Evolutionary conservation across 2,329 filamentous ascomycete genomes (phyloP), one percentile per base, ranked within the genome.

Genomic region (Cadophora luteo-olivacea): DNA sequence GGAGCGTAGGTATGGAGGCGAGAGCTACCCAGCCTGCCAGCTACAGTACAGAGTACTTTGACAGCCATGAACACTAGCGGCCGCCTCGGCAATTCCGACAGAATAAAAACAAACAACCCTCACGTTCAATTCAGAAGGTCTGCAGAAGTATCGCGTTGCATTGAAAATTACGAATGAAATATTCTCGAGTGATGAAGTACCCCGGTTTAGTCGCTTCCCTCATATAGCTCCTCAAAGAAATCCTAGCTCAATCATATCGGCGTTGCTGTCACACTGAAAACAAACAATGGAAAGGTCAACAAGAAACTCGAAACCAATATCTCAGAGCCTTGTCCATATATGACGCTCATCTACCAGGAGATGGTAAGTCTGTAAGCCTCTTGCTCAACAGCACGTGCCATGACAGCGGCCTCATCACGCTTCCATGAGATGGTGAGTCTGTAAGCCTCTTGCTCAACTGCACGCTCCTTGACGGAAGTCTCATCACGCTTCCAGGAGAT

Each of bases 281-380:
- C 36, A 25, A 49, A 5, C 45, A 14, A 41, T 24, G 41, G 19
- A 48, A 48, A 6, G 3, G 19, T 1, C 0, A 48, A 48, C 11
- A 16, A 24, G 45, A 61, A 32, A 48, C 22, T 19, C 14, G 22
- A 14, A 4, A 16, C 19, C 14, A 32, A 25, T 25, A 9, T 25
- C 12, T 22, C 58, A 8, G 16, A 61, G 22, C n/a, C 29, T 45
- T 48, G 22, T 48, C 38, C 25, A 22, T 48, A 1, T 22, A 16
- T 11, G n/a, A 25, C 12, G 16, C 22, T 2, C 49, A 9, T 57
- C 54, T 60, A 60, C 57, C 57, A 60, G 36, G 36, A 41, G 36
- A 60, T 60, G 57, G 33, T 58, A 12, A 58, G n/a, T 24, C 36
- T 41, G 16, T 58, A 58, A 38, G 32, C 55, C 55, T 58, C 55